Evolutionary conservation across 108 stramenopile species (phyloP).

Genomic region (Conticribra guillardii): DNA sequence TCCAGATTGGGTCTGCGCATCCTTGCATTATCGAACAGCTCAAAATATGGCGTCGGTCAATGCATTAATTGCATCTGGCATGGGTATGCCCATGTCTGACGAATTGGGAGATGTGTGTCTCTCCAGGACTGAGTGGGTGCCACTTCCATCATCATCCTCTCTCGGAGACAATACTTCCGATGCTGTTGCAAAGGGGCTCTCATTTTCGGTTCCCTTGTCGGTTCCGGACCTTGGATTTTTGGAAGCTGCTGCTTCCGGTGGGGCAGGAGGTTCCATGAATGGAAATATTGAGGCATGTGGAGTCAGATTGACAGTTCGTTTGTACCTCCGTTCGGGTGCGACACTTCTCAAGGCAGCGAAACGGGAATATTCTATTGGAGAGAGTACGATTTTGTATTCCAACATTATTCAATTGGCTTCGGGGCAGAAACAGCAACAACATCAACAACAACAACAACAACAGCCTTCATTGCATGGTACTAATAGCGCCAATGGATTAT

Average conservation of each 20-base stretch:
- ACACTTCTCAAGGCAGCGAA: constrained; percentile 44
- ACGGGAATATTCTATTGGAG: constrained; percentile 44
- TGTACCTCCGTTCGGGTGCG: constrained; percentile 47
- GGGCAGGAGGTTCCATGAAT: constrained; percentile 4
- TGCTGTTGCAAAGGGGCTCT: constrained; percentile 29
- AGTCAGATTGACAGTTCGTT: constrained; percentile 23
- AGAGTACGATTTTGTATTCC: constrained; percentile 34
- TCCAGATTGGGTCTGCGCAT: constrained; percentile 67
- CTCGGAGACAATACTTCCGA: too few species aligned
- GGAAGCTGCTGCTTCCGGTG: constrained; percentile 24
- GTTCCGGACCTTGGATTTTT: constrained; percentile 51
- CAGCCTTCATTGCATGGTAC: too few species aligned
- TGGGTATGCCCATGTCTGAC: too few species aligned
- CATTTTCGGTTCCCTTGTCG: constrained; percentile 67
- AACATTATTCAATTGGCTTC: constrained; percentile 13
- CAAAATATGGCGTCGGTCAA: constrained; percentile 32
- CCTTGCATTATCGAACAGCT: constrained; percentile 55
- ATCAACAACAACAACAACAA: background rate
- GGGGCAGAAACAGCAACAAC: background rate
- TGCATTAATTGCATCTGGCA: too few species aligned
- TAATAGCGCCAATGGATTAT: background rate
- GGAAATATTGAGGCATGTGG: constrained; percentile 1
- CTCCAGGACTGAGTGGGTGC: constrained; percentile 45
- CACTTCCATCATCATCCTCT: constrained; percentile 25
- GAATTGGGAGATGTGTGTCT: constrained; percentile 47